A percentile compares a stretch with the other conserved stretches of the same genome.
phyloP scores from a whole-genome alignment of 495 filamentous ascomycete genomes.

The Penicillium ochrochloron region DNA sequence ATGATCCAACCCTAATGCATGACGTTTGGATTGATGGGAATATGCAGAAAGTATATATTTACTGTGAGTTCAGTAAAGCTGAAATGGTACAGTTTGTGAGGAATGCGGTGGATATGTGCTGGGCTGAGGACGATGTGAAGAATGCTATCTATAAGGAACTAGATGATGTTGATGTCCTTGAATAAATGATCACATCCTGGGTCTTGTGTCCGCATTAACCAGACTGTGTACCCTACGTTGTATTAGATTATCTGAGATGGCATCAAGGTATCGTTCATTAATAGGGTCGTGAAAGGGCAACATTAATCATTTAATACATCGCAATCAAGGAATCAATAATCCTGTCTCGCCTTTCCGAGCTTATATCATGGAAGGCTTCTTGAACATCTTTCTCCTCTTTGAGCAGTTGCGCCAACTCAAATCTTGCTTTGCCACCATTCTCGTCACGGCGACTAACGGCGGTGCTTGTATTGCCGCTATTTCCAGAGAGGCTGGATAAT shows the following conservation, averaged over 20 bases:
- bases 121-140: slow-evolving; percentile 39
- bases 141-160: slow-evolving; percentile 27
- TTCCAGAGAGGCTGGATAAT: neutral
- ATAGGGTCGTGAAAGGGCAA: neutral
- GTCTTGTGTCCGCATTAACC: neutral
- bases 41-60: slow-evolving; percentile 42
- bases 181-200: neutral
- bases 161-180: slow-evolving; percentile 6
- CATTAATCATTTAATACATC: slow-evolving; percentile 5
- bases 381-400: slow-evolving; percentile 22
- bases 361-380: slow-evolving; percentile 23
- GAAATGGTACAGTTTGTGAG: slow-evolving; percentile 42
- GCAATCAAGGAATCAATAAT: slow-evolving; percentile 23
- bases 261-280: neutral
- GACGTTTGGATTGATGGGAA: slow-evolving; percentile 50
- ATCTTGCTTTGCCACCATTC: neutral
- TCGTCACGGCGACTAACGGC: neutral
- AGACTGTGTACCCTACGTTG: neutral
- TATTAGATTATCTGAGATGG: neutral
- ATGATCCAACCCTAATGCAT: slow-evolving; percentile 51
- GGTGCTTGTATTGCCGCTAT: slow-evolving; percentile 1
- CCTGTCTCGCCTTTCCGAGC: slow-evolving; percentile 20
- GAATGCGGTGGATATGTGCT: slow-evolving; percentile 48
- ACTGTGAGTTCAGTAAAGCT: slow-evolving; percentile 35
- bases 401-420: slow-evolving; percentile 17